Evolutionary conservation across 805 yeast genomes (phyloP).

Genomic region (Candida nanaspora): DNA sequence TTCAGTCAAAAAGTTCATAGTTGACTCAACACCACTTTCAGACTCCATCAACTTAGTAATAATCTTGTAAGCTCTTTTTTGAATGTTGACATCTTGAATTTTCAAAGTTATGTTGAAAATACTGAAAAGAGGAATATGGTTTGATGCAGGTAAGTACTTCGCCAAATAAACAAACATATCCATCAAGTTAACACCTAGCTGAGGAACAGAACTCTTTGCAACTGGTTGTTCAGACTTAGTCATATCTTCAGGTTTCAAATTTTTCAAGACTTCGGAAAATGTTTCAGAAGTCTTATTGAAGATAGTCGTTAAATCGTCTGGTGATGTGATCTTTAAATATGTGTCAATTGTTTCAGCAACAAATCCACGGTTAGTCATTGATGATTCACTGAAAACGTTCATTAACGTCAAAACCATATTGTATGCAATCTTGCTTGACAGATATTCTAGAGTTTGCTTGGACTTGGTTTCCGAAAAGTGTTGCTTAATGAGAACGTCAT

Average conservation of each 20-base stretch:
- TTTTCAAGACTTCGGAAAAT: conserved; percentile 67
- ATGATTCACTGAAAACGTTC: conserved; percentile 88
- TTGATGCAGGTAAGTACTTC: conserved; percentile 65
- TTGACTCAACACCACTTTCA: conserved; percentile 51
- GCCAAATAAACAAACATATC: conserved; percentile 86
- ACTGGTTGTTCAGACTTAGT: conserved; percentile 26
- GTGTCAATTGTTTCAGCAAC: conserved; percentile 82
- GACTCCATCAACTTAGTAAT: conserved; percentile 64
- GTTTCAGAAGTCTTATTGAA: conserved; percentile 82
- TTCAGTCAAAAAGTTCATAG: conserved; percentile 43
- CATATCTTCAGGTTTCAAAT: conserved; percentile 33
- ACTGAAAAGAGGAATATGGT: conserved; percentile 68
- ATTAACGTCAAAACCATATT: conserved; percentile 81
- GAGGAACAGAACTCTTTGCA: conserved; percentile 33
- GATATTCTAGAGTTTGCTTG: conserved; percentile 47
- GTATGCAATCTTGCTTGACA: conserved; percentile 53
- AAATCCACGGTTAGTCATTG: conserved; percentile 75
- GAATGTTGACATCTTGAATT: conserved; percentile 58
- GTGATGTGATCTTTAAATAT: conserved; percentile 62
- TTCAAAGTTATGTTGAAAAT: conserved; percentile 66
- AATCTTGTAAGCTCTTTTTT: conserved; percentile 84
- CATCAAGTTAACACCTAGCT: conserved; percentile 77
- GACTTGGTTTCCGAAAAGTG: conserved; percentile 54
- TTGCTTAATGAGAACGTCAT: conserved; percentile 51
- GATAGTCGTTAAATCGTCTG: conserved; percentile 61